phyloP scores from a whole-genome alignment of 2,329 filamentous ascomycete genomes.

The Saccharata proteae region DNA sequence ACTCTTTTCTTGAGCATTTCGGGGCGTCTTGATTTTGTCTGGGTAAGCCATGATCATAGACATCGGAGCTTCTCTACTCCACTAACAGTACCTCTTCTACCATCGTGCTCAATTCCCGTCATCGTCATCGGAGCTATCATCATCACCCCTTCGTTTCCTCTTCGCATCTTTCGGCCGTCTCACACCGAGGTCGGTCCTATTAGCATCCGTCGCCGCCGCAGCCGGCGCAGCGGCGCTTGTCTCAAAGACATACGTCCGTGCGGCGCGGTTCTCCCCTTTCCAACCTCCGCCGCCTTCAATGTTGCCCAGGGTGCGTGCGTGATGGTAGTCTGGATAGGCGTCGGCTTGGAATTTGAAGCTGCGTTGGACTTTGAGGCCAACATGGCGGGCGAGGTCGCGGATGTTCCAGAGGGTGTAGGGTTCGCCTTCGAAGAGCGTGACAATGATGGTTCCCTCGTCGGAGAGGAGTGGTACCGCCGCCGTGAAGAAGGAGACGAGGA shows the following conservation, averaged over 20 bases:
- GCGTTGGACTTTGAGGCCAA: conserved; percentile 54
- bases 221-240: conserved; percentile 17
- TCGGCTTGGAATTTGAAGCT: conserved; percentile 57
- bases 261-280: conserved; percentile 36
- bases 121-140: conserved; percentile 3
- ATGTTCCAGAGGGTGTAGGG: conserved; percentile 97
- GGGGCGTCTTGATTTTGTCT: no score
- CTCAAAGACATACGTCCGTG: conserved; percentile 35
- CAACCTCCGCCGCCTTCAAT: conserved; percentile 33
- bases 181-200: conserved; percentile 1
- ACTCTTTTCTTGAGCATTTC: no score
- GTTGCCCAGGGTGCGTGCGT: conserved; percentile 59
- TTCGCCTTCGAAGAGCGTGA: conserved; percentile 85
- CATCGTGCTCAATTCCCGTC: no score
- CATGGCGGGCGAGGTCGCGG: conserved; percentile 70
- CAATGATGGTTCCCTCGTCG: conserved; percentile 50
- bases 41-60: no score
- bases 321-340: conserved; percentile 61
- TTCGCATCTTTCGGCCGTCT: neutral
- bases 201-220: conserved; percentile 10
- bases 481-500: conserved; percentile 38
- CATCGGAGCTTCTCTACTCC: no score
- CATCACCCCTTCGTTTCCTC: conserved; percentile 12
- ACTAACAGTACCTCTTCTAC: no score
- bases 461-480: conserved; percentile 36